These are phyloP conservation scores for Gillenia trifoliata DNA, from an alignment of 306 rosid genomes.

Conservation along the genomic window DNA sequence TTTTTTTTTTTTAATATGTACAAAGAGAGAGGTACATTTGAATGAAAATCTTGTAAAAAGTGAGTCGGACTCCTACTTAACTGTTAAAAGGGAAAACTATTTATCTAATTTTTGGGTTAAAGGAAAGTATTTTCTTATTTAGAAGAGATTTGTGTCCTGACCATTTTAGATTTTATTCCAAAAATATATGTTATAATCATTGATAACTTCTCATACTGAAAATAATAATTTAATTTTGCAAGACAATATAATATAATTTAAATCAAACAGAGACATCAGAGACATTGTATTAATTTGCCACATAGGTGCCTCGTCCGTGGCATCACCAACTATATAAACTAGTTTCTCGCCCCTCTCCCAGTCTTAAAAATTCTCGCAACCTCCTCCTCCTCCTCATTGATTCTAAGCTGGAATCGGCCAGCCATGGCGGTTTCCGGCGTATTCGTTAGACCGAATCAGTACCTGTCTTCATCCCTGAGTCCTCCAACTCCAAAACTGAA, in stretches of 20 bases:
- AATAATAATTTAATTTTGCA: too few species aligned
- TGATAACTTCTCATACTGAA: not conserved
- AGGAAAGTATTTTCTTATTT: not conserved
- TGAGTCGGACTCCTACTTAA: not conserved
- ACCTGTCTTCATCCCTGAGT: slow-evolving; percentile 23
- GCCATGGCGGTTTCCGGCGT: slow-evolving; percentile 51
- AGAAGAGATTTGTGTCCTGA: not conserved
- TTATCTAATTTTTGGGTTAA: not conserved
- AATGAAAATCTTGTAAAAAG: not conserved
- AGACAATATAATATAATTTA: not conserved
- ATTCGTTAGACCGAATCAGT: slow-evolving; percentile 34
- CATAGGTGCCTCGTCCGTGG: not conserved
- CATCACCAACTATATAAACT: slow-evolving; percentile 14
- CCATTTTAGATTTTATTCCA: not conserved
- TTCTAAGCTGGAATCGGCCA: slow-evolving; percentile 16
- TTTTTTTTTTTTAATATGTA: too few species aligned
- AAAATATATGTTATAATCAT: not conserved
- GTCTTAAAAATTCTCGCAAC: not conserved
- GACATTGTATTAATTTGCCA: not conserved
- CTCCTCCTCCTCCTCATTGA: not conserved
- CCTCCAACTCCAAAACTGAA: slow-evolving; percentile 28
- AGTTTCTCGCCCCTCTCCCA: slow-evolving; percentile 2
- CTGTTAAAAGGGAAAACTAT: not conserved
- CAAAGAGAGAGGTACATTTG: not conserved
- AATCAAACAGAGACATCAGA: not conserved